Evolutionary conservation across 768 basidiomycete species (phyloP).

Genomic region (Thelephora aurantiotincta): DNA sequence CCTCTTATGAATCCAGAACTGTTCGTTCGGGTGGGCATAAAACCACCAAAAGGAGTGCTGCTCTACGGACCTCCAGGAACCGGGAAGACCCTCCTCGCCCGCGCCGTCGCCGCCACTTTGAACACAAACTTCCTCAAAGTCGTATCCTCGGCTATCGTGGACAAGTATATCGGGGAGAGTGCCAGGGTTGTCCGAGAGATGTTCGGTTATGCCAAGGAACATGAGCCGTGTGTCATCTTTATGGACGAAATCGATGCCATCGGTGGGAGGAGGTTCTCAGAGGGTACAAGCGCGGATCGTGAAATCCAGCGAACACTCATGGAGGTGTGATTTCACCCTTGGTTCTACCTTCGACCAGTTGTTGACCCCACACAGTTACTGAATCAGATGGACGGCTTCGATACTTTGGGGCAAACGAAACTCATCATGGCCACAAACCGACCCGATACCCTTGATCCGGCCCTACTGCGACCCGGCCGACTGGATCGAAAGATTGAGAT

Average conservation of each 20-base stretch:
- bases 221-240: conserved; percentile 97
- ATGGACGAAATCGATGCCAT: conserved; percentile 99
- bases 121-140: conserved; percentile 98
- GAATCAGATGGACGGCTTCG: conserved; percentile 99
- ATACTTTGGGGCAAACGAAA: conserved; percentile 89
- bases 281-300: conserved; percentile 94
- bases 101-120: conserved; percentile 91
- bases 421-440: conserved; percentile 99
- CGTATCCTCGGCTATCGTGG: conserved; percentile 93
- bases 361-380: conserved; percentile 44
- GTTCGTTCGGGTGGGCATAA: conserved; percentile 91
- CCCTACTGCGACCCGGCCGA: conserved; percentile 88
- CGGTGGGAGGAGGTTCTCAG: conserved; percentile 78
- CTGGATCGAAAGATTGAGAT: conserved; percentile 97
- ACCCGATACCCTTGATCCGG: conserved; percentile 95
- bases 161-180: conserved; percentile 98
- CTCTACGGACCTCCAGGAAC: conserved; percentile 96
- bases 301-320: conserved; percentile 98
- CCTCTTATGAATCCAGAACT: conserved; percentile 90
- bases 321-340: conserved; percentile 45
- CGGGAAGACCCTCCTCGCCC: conserved; percentile 88
- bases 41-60: conserved; percentile 90
- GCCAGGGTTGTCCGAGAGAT: conserved; percentile 94
- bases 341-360: not conserved
- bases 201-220: conserved; percentile 96